Evolutionary conservation across 306 rosid genomes (phyloP).

Genomic region (Prunus padus): DNA sequence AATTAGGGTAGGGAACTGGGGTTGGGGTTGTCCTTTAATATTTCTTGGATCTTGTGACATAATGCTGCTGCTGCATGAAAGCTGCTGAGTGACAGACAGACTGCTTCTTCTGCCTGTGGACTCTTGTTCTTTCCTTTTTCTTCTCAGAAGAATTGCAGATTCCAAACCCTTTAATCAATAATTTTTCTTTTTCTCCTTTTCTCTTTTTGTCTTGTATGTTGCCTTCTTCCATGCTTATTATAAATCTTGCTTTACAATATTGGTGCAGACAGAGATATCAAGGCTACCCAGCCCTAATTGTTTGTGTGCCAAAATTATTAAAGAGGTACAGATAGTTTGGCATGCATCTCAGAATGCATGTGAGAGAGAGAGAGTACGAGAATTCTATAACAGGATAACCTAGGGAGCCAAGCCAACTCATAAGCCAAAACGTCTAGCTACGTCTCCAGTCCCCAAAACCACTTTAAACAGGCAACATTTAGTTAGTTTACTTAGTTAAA

Average conservation of each 20-base stretch:
- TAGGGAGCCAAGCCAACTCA: too few species aligned
- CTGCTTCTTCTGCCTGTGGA: slow-evolving; percentile 3
- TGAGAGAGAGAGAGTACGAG: background rate
- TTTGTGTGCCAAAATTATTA: background rate
- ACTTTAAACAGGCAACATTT: too few species aligned
- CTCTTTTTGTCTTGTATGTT: background rate
- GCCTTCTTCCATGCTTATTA: background rate
- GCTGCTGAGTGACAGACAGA: slow-evolving; percentile 25
- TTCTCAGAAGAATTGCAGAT: slow-evolving; percentile 47
- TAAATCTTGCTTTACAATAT: background rate
- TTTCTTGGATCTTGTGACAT: slow-evolving; percentile 43
- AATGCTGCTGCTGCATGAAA: slow-evolving; percentile 7
- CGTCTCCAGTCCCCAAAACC: too few species aligned
- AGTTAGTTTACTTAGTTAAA: too few species aligned
- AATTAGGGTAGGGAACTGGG: background rate
- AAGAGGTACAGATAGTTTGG: background rate
- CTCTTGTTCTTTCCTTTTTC: slow-evolving; percentile 46
- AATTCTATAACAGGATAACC: background rate
- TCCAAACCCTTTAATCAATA: slow-evolving; percentile 12
- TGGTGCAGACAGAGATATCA: background rate
- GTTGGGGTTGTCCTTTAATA: background rate
- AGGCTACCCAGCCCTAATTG: background rate
- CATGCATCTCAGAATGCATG: background rate
- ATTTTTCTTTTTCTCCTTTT: slow-evolving; percentile 22
- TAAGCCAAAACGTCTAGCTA: too few species aligned